Evolutionary conservation across 306 rosid genomes (phyloP), one percentile per base, ranked within the genome.

Genomic region (Castanea mollissima): DNA sequence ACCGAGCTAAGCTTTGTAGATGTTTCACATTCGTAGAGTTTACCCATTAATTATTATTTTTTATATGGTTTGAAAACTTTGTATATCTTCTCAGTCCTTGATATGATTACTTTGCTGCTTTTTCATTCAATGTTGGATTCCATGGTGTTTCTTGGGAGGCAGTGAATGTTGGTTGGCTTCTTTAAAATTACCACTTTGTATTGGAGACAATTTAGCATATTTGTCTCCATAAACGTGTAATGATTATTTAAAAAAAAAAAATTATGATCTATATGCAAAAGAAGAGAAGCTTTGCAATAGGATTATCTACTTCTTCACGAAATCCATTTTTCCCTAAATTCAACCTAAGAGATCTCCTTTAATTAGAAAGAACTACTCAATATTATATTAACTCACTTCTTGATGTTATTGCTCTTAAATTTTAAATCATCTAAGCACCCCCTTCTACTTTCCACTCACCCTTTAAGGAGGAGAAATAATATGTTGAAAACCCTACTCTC

Each of bases 1-100:
- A 80, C 76, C 82, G 80, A 73, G 77, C 54, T 54, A 76, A 59
- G 25, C 31, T 21, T 76, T 60, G 11, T 80, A 59, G 76, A 71
- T 83, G 72, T 67, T 70, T 73, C 74, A 82, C 80, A 62, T 35
- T 63, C 67, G 57, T 56, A 78, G 74, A 77, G 25, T 57, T 75
- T 27, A 23, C 46, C 20, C 62, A 49, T 49, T 49, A 12, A 12
- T 49, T 49, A 49, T 63, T 16, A 60, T 51, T 62, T 55, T 69
- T 55, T 10, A 32, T 4, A 21, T 32, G 51, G 52, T 20, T 41
- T 41, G 46, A 41, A 41, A 41, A 41, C 46, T 65, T 52, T 55
- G 20, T 32, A 34, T 60, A 19, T 46, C 74, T 49, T 11, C 14
- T 4, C 16, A 4, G 20, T 0, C 55, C 52, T 11, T 34, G 69